Conservation (phyloP, 305 asterid species). For the Solanum hybrid region DNA sequence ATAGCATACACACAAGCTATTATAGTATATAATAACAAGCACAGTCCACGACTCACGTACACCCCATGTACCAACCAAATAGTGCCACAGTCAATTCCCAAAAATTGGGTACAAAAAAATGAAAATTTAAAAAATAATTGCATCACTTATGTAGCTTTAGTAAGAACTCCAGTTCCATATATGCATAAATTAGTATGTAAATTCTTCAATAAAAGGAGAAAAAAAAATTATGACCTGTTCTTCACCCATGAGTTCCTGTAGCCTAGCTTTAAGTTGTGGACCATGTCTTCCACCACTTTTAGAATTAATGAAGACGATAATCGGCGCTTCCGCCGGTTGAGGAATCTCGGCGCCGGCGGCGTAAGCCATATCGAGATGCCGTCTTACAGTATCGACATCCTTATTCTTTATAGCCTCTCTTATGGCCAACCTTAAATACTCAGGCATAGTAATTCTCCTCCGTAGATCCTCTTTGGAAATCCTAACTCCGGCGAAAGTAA, state of each 20-base stretch:
- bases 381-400: slow-evolving; percentile 21
- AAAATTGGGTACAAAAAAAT: not conserved
- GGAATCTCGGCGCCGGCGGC: slow-evolving; percentile 25
- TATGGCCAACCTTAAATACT: slow-evolving; percentile 52
- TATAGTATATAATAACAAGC: not conserved
- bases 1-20: not conserved
- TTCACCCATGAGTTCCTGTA: slow-evolving; percentile 70
- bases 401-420: slow-evolving; percentile 53
- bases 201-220: not conserved
- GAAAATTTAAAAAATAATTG: not conserved
- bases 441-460: slow-evolving; percentile 54
- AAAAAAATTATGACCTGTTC: slow-evolving; percentile 41
- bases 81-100: not conserved
- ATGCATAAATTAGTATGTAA: not conserved
- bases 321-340: slow-evolving; percentile 45
- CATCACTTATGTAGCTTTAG: not conserved
- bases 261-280: slow-evolving; percentile 57
- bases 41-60: not conserved
- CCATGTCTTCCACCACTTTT: slow-evolving; percentile 90
- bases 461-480: slow-evolving; percentile 58
- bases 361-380: slow-evolving; percentile 34
- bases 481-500: slow-evolving; percentile 50
- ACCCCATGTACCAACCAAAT: not conserved
- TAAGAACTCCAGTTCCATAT: not conserved
- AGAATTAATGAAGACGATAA: slow-evolving; percentile 65